These are phyloP conservation scores for Fragaria iinumae DNA, from an alignment of 306 rosid species.

Conservation along the genomic window DNA sequence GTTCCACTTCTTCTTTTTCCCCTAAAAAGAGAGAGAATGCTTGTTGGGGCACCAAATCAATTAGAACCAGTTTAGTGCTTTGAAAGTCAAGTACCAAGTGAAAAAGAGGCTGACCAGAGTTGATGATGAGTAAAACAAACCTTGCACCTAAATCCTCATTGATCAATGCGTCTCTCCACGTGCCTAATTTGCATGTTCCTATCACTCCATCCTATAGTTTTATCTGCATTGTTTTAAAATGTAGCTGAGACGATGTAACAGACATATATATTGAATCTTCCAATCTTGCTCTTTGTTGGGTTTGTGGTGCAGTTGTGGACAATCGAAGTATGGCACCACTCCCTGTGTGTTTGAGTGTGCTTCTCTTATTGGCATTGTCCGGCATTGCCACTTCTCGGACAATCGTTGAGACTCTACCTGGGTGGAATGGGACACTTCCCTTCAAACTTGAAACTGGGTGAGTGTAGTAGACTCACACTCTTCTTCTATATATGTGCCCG, in stretches of 20 bases:
- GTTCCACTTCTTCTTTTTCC: neutral
- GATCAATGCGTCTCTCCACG: neutral
- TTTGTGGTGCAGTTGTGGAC: neutral
- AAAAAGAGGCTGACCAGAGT: neutral
- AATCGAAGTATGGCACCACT: neutral
- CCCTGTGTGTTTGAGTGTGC: slow-evolving; percentile 5
- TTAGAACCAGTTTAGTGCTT: neutral
- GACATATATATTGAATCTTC: neutral
- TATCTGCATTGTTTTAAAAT: neutral
- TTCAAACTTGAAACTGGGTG: slow-evolving; percentile 2
- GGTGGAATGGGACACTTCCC: slow-evolving; percentile 14
- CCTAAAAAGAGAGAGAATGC: neutral
- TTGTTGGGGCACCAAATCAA: neutral
- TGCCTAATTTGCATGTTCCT: neutral
- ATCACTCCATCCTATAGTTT: neutral
- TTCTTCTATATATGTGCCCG: neutral
- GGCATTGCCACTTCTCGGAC: slow-evolving; percentile 8
- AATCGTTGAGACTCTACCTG: slow-evolving; percentile 3
- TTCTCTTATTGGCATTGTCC: neutral
- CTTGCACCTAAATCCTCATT: neutral
- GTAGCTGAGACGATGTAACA: neutral
- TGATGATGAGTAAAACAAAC: too few relatives aligned
- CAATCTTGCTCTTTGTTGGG: neutral
- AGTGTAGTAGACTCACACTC: neutral
- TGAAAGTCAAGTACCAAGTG: slow-evolving; percentile 13